phyloP scores from a whole-genome alignment of 257 asterid genomes.

The Asclepias syriaca region DNA sequence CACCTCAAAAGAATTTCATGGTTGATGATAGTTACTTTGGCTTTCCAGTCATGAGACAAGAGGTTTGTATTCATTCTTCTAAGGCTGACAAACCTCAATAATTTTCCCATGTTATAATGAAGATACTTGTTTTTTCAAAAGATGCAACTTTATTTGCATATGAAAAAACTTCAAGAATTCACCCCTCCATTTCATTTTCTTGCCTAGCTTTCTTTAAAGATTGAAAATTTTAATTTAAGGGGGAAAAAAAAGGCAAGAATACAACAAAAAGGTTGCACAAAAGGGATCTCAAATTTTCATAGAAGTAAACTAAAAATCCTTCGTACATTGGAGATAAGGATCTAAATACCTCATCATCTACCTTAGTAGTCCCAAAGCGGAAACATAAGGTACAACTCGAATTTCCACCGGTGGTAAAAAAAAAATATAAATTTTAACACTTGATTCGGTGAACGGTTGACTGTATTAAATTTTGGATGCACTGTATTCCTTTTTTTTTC shows the following conservation, averaged over 20 bases:
- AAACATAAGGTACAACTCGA: slow-evolving; percentile 12
- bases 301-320: background rate
- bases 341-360: background rate
- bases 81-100: slow-evolving; percentile 2
- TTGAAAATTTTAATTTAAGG: no score
- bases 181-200: no score
- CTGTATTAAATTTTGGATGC: slow-evolving; percentile 7
- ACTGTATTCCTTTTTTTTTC: background rate
- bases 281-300: no score
- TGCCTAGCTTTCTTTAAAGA: no score
- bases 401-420: slow-evolving; percentile 15
- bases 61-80: background rate
- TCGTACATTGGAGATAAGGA: background rate
- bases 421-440: slow-evolving; percentile 13
- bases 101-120: background rate
- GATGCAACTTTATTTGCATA: background rate
- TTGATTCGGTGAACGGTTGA: slow-evolving; percentile 41
- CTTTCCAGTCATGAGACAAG: background rate
- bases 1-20: background rate
- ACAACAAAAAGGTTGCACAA: no score
- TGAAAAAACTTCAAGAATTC: background rate
- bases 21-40: background rate
- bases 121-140: background rate
- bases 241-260: no score
- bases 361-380: background rate